These are phyloP conservation scores for Neopestalotiopsis sp. DNA, from an alignment of 2,329 filamentous ascomycete genomes.

Conservation along the genomic window DNA sequence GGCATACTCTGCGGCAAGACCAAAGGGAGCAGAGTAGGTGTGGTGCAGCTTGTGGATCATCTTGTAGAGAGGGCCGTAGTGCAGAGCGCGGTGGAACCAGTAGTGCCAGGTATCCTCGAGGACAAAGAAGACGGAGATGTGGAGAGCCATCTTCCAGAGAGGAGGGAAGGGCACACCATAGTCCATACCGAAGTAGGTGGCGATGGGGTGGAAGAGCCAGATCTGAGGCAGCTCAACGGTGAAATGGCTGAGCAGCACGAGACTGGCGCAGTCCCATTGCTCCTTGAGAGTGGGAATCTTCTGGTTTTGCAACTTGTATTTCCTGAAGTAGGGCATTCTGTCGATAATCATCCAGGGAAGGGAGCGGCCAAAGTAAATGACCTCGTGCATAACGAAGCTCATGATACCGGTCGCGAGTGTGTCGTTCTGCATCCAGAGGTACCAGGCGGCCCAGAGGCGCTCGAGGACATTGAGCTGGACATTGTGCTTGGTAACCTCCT, in stretches of 20 bases:
- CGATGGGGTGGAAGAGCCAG: conserved; percentile 98
- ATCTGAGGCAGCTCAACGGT: conserved; percentile 98
- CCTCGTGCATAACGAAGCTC: conserved; percentile 95
- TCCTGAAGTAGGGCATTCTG: conserved; percentile 82
- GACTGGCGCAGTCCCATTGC: conserved; percentile 91
- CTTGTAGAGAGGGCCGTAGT: conserved; percentile 96
- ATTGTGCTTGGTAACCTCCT: conserved; percentile 74
- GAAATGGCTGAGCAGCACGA: conserved; percentile 94
- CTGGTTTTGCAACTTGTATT: conserved; percentile 90
- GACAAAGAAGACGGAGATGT: conserved; percentile 93
- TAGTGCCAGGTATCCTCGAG: conserved; percentile 99
- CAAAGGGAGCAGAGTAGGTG: conserved; percentile 97
- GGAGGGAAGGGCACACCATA: conserved; percentile 90
- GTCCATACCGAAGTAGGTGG: conserved; percentile 87
- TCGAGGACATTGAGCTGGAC: conserved; percentile 86
- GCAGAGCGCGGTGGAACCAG: conserved; percentile 90
- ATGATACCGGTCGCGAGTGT: conserved; percentile 95
- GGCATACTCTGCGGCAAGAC: conserved; percentile 94
- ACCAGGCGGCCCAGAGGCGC: conserved; percentile 93
- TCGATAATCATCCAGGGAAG: conserved; percentile 95
- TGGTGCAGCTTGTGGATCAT: conserved; percentile 99
- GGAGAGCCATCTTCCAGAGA: conserved; percentile 83
- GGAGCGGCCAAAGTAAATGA: conserved; percentile 90
- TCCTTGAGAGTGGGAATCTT: conserved; percentile 93
- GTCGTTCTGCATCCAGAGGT: conserved; percentile 98